Base-by-base conservation (phyloP, 2,329 filamentous ascomycete species). In the Monosporascus sp. region DNA sequence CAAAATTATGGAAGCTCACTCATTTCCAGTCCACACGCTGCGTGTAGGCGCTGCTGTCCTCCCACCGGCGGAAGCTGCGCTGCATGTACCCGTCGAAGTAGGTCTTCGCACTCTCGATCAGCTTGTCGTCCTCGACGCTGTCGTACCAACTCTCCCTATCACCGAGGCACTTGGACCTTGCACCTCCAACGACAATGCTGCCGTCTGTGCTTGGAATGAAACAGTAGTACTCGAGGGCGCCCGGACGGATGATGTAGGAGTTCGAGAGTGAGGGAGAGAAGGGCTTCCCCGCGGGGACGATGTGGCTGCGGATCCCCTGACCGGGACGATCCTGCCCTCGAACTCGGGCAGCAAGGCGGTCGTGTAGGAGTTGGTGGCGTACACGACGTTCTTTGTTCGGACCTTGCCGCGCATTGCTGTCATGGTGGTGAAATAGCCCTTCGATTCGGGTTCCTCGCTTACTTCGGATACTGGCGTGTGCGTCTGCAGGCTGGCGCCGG, bases 391-490 rank as follows among this genome's bases (percentile, higher is more conserved):
- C 22, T 71, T 71, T 2, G 85, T 72, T 5, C 58, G 62, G 54
- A 87, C 76, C 0, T 54, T 64, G 15, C 84, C 85, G 31, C 83
- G 75, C 25, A 9, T 9, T 0, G 71, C 64, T 1, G 83, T 86
- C 6, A 71, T 63, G 2, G 83, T 66, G 1, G 62, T 70, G 69
- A 77, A 81, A 2, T 51, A 38, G 6, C 61, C 58, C 17, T 57
- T 54, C 3, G 56, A 49, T 37, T 55, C 49, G 1, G 50, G 15
- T 6, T 51, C 48, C 1, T 55, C 50, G 2, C 56, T 53, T 4
- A 67, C 47, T 9, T 55, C 38, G 6, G 43, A 46, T 11, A 56
- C 60, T 3, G 60, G 57, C 6, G 57, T 62, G 37, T 59, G 48
- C n/a, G 59, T 59, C 41, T 62, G 60, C 35, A 61, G 47, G 47